These are phyloP conservation scores for Closterium sp. DNA, from an alignment of 139 green algal genomes.

Conservation along the genomic window DNA sequence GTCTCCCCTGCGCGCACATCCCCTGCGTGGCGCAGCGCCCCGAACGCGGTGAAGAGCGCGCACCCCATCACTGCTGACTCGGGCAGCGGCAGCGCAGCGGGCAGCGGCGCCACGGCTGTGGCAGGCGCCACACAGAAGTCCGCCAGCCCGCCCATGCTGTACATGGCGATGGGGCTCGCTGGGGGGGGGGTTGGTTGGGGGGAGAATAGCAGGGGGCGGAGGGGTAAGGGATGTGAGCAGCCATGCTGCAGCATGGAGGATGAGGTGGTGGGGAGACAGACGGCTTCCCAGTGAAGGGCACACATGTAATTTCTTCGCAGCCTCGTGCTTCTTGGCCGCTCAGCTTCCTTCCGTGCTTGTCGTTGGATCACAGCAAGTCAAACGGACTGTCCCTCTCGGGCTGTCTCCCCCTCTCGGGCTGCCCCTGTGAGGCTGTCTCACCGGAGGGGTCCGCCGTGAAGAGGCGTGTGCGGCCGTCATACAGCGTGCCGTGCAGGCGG, in stretches of 20 bases:
- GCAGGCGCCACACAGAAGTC: conserved; percentile 38
- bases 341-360: too few species aligned
- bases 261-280: too few species aligned
- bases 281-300: too few species aligned
- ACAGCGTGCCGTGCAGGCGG: conserved; percentile 30
- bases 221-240: background rate
- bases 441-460: background rate
- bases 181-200: background rate
- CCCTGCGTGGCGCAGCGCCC: conserved; percentile 34
- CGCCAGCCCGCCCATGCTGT: conserved; percentile 47
- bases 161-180: conserved; percentile 20
- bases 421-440: too few species aligned
- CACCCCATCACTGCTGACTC: conserved; percentile 42
- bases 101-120: conserved; percentile 21
- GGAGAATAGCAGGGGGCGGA: background rate
- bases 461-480: conserved; percentile 27
- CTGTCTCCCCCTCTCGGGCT: too few species aligned
- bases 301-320: too few species aligned
- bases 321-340: too few species aligned
- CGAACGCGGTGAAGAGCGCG: conserved; percentile 48
- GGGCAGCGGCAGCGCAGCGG: conserved; percentile 11
- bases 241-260: background rate
- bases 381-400: too few species aligned
- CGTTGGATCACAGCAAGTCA: too few species aligned
- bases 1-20: conserved; percentile 29